Evolutionary conservation across 495 filamentous ascomycete species (phyloP).

Genomic region (Podospora anserina): DNA sequence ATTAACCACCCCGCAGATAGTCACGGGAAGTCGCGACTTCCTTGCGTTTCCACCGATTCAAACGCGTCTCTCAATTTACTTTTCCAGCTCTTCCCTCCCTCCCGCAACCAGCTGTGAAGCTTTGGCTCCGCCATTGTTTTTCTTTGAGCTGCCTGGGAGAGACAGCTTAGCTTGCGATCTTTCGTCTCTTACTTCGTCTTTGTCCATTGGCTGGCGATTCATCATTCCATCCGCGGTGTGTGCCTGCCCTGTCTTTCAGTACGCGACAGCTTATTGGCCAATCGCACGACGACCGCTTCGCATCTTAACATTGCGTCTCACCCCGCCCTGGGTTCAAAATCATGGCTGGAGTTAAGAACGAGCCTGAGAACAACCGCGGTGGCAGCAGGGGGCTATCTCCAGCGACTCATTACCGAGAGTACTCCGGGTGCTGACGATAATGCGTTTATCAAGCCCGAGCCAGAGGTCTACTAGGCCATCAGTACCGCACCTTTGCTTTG

Average conservation of each 20-base stretch:
- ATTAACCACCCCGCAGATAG: background rate
- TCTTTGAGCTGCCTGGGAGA: background rate
- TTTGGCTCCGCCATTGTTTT: background rate
- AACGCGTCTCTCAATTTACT: background rate
- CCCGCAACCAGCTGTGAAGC: background rate
- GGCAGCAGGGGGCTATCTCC: slow-evolving; percentile 17
- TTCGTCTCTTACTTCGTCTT: background rate
- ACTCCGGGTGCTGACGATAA: slow-evolving; percentile 3
- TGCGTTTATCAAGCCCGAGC: background rate
- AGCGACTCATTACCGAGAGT: slow-evolving; percentile 16
- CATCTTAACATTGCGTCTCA: no score
- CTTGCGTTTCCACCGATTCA: background rate
- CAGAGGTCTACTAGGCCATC: background rate
- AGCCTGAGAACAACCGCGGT: slow-evolving; percentile 10
- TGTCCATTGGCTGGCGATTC: no score
- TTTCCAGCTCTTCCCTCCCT: background rate
- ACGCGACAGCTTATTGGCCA: background rate
- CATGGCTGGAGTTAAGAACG: slow-evolving; percentile 13
- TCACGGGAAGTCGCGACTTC: slow-evolving; percentile 4
- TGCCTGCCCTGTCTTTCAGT: background rate
- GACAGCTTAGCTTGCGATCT: background rate
- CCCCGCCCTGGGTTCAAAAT: no score
- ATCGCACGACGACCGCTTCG: no score
- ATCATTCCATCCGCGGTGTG: background rate
- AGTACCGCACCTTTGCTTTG: background rate